These are phyloP conservation scores for Phytopythium vexans DNA, from an alignment of 352 stramenopile genomes.

Conservation along the genomic window DNA sequence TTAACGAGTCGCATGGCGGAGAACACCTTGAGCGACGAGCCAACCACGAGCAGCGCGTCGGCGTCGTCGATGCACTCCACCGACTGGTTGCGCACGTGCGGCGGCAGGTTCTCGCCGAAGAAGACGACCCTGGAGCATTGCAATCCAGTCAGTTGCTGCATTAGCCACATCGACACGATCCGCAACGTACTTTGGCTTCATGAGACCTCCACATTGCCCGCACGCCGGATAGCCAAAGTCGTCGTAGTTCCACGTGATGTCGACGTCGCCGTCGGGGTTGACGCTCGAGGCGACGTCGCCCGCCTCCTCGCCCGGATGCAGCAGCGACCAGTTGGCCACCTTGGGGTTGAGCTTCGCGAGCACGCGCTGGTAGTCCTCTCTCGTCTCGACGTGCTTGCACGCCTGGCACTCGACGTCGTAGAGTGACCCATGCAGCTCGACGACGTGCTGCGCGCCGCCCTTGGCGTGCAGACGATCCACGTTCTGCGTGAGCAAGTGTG, in stretches of 20 bases:
- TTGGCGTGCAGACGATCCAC: constrained; percentile 95
- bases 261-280: constrained; percentile 93
- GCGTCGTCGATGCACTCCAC: constrained; percentile 72
- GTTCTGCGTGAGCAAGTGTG: constrained; percentile 95
- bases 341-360: constrained; percentile 82
- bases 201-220: constrained; percentile 66
- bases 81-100: constrained; percentile 61
- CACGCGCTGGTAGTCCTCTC: constrained; percentile 85
- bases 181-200: constrained; percentile 66
- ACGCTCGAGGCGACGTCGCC: constrained; percentile 77
- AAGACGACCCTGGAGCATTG: constrained; percentile 87
- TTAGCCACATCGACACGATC: constrained; percentile 2
- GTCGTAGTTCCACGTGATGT: constrained; percentile 84
- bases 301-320: constrained; percentile 24
- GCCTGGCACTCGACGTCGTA: constrained; percentile 84
- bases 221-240: constrained; percentile 81
- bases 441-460: constrained; percentile 84
- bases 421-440: constrained; percentile 94
- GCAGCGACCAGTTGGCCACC: constrained; percentile 35
- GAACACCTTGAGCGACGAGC: constrained; percentile 93
- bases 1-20: constrained; percentile 92
- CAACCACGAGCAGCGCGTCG: constrained; percentile 91
- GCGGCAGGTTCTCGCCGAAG: constrained; percentile 95
- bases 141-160: neutral
- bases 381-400: constrained; percentile 61